These are phyloP conservation scores for Linum usitatissimum DNA, from an alignment of 345 rosid genomes.

Conservation along the genomic window DNA sequence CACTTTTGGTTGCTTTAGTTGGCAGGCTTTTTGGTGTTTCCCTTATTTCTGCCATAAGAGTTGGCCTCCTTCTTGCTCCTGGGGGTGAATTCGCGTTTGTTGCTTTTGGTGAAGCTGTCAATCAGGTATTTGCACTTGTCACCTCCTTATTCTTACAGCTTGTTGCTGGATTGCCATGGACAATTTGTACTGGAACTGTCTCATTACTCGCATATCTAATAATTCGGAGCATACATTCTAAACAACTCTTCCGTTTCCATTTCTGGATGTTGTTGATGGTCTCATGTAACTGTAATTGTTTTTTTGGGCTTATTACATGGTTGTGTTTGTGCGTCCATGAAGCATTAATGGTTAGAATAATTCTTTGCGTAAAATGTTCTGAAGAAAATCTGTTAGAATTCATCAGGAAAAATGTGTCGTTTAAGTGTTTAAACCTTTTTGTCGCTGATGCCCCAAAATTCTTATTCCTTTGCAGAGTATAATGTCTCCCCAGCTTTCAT, in stretches of 20 bases:
- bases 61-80: slow-evolving; percentile 95
- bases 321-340: neutral
- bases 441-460: slow-evolving; percentile 9
- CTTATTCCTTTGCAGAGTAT: slow-evolving; percentile 58
- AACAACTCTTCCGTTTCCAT: no score
- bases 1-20: slow-evolving; percentile 56
- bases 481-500: slow-evolving; percentile 85
- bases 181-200: slow-evolving; percentile 3
- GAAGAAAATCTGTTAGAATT: neutral
- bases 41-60: slow-evolving; percentile 72
- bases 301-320: neutral
- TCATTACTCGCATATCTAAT: neutral
- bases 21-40: slow-evolving; percentile 87
- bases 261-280: no score
- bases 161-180: slow-evolving; percentile 2
- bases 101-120: slow-evolving; percentile 98
- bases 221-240: neutral
- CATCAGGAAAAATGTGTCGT: neutral
- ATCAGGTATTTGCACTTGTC: slow-evolving; percentile 48
- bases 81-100: slow-evolving; percentile 99
- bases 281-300: no score
- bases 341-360: neutral
- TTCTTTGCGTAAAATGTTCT: neutral
- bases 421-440: neutral
- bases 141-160: slow-evolving; percentile 6